These are phyloP conservation scores for Hansfordia pulvinata DNA, from an alignment of 2,329 filamentous ascomycete genomes.

Conservation along the genomic window DNA sequence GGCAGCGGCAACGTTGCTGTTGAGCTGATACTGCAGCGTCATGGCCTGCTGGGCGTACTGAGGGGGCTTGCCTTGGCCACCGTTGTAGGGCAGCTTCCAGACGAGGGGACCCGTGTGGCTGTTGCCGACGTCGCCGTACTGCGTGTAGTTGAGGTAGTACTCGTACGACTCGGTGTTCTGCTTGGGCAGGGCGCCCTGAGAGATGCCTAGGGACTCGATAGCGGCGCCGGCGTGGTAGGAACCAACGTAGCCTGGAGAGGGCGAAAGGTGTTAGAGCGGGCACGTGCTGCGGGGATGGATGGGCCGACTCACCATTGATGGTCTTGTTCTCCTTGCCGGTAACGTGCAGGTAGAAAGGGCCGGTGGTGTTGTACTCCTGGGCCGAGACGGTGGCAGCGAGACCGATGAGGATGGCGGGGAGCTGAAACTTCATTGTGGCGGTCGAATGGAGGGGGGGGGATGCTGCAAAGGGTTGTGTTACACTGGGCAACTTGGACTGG, in stretches of 20 bases:
- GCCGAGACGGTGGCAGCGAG: constrained; percentile 14
- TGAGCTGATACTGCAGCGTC: constrained; percentile 9
- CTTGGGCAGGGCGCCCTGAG: constrained; percentile 5
- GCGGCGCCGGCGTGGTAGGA: constrained; percentile 21
- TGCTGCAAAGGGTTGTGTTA: no score
- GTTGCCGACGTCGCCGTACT: constrained; percentile 9
- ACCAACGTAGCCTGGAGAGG: constrained; percentile 11
- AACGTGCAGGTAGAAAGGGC: constrained; percentile 19
- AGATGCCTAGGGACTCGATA: constrained; percentile 18
- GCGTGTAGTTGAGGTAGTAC: constrained; percentile 21
- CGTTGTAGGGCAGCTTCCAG: constrained; percentile 14
- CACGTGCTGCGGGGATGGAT: background rate
- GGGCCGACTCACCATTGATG: constrained; percentile 12
- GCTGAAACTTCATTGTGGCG: constrained; percentile 16
- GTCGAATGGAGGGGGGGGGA: constrained; percentile 2
- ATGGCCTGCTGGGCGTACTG: constrained; percentile 9
- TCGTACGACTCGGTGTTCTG: constrained; percentile 5
- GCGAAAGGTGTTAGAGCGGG: constrained; percentile 4
- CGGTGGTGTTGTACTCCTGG: constrained; percentile 15
- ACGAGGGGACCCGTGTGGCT: constrained; percentile 6
- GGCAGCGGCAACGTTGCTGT: constrained; percentile 18
- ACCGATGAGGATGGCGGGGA: constrained; percentile 12
- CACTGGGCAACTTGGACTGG: no score
- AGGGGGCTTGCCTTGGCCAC: constrained; percentile 4
- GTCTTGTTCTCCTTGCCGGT: constrained; percentile 11